Percentiles rank a stretch among this genome's conserved stretches.
Conservation (phyloP, 495 filamentous ascomycete species). For the Astrocystis sublimbata region DNA sequence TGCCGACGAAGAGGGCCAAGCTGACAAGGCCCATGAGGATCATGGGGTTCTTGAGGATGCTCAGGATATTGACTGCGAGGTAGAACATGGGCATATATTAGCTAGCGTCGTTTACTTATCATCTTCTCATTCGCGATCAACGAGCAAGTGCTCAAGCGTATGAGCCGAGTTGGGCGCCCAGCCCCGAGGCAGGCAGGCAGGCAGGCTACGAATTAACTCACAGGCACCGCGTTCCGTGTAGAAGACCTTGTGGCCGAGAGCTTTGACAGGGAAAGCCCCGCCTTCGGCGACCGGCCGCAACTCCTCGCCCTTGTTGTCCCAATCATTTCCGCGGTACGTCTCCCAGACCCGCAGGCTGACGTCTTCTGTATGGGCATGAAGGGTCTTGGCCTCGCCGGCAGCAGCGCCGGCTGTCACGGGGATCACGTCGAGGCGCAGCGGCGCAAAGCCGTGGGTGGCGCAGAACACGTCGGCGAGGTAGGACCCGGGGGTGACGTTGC, state of each 20-base stretch:
- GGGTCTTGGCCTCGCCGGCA: neutral
- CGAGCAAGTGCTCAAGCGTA: too few relatives aligned
- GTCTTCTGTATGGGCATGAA: slow-evolving; percentile 31
- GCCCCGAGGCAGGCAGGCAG: neutral
- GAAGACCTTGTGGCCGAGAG: slow-evolving; percentile 65
- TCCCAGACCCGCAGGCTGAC: slow-evolving; percentile 71
- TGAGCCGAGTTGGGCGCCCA: too few relatives aligned
- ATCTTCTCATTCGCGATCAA: too few relatives aligned
- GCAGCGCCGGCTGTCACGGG: slow-evolving; percentile 39
- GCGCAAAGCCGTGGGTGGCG: slow-evolving; percentile 69
- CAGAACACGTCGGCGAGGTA: slow-evolving; percentile 83
- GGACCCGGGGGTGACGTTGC: slow-evolving; percentile 61
- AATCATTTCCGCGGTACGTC: slow-evolving; percentile 85
- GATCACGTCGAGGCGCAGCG: slow-evolving; percentile 74
- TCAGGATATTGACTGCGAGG: slow-evolving; percentile 54
- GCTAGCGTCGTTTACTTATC: too few relatives aligned
- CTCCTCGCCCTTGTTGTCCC: slow-evolving; percentile 75
- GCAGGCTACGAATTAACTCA: slow-evolving; percentile 47
- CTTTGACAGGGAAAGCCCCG: slow-evolving; percentile 58
- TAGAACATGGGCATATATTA: neutral
- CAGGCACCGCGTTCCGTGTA: slow-evolving; percentile 72
- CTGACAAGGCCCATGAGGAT: slow-evolving; percentile 84
- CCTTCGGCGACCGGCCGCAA: slow-evolving; percentile 35
- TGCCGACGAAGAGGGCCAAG: slow-evolving; percentile 76
- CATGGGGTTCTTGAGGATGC: slow-evolving; percentile 90